These are phyloP conservation scores for Neurospora sp. DNA, from an alignment of 495 filamentous ascomycete species.

Conservation along the genomic window DNA sequence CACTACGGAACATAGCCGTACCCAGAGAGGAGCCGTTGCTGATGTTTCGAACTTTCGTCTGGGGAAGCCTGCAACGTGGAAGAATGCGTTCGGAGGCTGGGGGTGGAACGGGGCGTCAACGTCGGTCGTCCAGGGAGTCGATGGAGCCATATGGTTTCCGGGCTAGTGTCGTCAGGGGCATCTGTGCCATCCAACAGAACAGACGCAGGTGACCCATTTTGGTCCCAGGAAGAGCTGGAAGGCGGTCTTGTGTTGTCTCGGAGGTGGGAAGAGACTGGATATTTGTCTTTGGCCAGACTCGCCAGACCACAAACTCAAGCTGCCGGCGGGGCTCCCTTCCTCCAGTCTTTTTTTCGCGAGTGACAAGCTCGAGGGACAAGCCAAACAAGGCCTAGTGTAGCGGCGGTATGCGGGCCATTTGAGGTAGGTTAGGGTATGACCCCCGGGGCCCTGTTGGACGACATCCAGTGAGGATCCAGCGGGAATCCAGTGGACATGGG, in stretches of 20 bases:
- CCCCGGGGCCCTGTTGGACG: not conserved
- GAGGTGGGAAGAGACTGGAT: not conserved
- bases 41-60: not conserved
- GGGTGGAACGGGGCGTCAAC: not conserved
- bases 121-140: not conserved
- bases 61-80: not conserved
- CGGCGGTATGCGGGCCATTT: not conserved
- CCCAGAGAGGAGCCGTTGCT: not conserved
- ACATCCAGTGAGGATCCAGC: not conserved
- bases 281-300: not conserved
- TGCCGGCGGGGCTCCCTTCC: not conserved
- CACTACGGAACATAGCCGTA: not conserved
- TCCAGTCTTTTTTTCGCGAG: not conserved
- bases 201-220: not conserved
- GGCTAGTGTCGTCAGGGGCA: not conserved
- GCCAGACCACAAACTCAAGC: not conserved
- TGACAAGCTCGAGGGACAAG: not conserved
- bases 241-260: not conserved
- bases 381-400: not conserved
- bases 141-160: not conserved
- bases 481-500: slow-evolving; percentile 2
- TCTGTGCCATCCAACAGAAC: not conserved
- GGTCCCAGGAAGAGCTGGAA: not conserved
- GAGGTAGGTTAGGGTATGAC: not conserved
- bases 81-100: not conserved